Base-by-base conservation (phyloP, 1,284 basidiomycete genomes). In the Ceratobasidium sp. region DNA sequence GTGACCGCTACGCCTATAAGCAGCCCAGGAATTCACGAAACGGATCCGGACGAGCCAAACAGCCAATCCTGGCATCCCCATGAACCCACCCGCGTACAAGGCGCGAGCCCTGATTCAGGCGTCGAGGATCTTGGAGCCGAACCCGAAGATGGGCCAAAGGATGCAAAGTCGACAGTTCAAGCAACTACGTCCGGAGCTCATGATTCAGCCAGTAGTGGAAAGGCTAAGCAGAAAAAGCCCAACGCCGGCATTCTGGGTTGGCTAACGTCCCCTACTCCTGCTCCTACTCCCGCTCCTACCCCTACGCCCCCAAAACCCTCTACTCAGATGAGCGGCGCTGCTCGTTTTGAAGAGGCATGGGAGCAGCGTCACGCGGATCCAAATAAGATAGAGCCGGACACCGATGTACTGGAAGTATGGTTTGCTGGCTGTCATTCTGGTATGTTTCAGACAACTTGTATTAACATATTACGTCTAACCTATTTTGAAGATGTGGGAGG, bases 321-420 rank as follows among this genome's bases (percentile, higher is more conserved):
- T 9, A 72, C 67, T 20, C 58, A 72, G 39, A 51, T 66, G 77
- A 64, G 58, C 20, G 77, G 77, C 12, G 69, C 67, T 15, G 71
- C 39, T 15, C 39, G 67, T 20, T 77, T 73, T 28, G 64, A 63
- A 42, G 78, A 58, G 42, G 64, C 55, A 53, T 46, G 49, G 44
- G 66, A 64, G 26, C 66, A 69, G 51, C 53, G 64, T 39, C 23
- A 58, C 18, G 51, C 63, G 5, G 77, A 73, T 40, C 39, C 46
- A 13, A 51, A 49, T 20, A 42, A n/a, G 40, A 64, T 33, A n/a
- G 63, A 61, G 53, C 60, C 44, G 23, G 63, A 66, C n/a, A 81
- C 80, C 6, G 79, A 81, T 58, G 76, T 81, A 0, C 71, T 77
- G 26, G 80, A 81, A 44, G 80, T 81, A 13, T 81, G 80, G 80